Evolutionary conservation across 83 land plant species (phyloP), one percentile per base, ranked within the genome.

Genomic region (Larix sibirica): DNA sequence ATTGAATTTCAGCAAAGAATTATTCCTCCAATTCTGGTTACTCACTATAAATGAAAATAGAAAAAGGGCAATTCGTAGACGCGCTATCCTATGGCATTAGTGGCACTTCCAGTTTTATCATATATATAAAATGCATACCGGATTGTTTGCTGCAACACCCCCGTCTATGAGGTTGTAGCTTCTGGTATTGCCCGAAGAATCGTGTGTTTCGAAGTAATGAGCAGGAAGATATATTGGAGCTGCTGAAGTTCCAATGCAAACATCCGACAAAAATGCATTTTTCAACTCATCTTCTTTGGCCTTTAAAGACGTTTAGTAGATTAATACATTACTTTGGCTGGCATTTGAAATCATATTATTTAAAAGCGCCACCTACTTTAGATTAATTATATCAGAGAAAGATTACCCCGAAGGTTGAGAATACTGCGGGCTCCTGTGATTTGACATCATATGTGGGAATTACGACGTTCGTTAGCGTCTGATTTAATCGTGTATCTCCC

Each of bases 381-480:
- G 2, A 4, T 9, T 33, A 18, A 1, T 38, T 23, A n/a, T 6
- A 13, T 9, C 38, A 14, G 31, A 20, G 12, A 38, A 64, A 67
- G 28, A 24, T n/a, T 23, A 83, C 84, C 84, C 60, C 81, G 33
- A 79, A 74, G 4, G 84, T 75, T 13, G 92, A 86, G 77, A 90
- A 90, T 64, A 90, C 82, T 16, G 83, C 75, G 13, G 89, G 92
- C 58, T 85, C 86, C 21, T 85, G 63, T 21, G 20, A 21, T 66
- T 83, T 85, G 40, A 90, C 87, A 54, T 90, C 92, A 79, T 83
- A 90, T 21, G 89, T 54, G 4, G 92, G 89, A 33, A 90, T 85
- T 10, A 87, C 89, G 21, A 90, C 77, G 62, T 85, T 87, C 0
- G 86, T 87, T 65, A 90, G 56, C 6, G 92, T 81, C 40, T 90